Evolutionary conservation across 2,329 filamentous ascomycete species (phyloP).

Genomic region (Penicillium psychrosexuale): DNA sequence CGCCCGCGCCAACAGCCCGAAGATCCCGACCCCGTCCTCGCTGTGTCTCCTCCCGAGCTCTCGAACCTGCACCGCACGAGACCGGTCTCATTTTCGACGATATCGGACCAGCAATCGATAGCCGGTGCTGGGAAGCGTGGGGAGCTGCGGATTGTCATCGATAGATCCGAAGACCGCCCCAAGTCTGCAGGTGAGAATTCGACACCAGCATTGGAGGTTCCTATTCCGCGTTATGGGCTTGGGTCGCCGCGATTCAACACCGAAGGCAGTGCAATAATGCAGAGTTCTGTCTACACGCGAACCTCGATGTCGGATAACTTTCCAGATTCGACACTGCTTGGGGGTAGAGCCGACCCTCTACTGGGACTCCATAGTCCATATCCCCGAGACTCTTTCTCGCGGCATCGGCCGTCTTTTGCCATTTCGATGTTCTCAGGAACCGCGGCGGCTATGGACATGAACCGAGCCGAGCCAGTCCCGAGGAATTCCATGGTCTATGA

Average conservation of each 20-base stretch:
- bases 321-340: conserved; percentile 60
- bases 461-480: conserved; percentile 31
- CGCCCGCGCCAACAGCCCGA: conserved; percentile 29
- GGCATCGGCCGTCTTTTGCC: conserved; percentile 34
- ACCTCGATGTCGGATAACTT: conserved; percentile 68
- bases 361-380: conserved; percentile 26
- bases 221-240: conserved; percentile 80
- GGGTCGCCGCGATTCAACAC: conserved; percentile 78
- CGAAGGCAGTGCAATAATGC: conserved; percentile 71
- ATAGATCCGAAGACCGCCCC: conserved; percentile 63
- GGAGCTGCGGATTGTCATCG: conserved; percentile 77
- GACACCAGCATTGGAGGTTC: conserved; percentile 62
- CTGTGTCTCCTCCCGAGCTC: conserved; percentile 24
- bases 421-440: conserved; percentile 38
- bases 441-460: conserved; percentile 30
- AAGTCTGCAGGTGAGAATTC: conserved; percentile 59
- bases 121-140: conserved; percentile 51
- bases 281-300: conserved; percentile 70
- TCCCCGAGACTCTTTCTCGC: conserved; percentile 24
- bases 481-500: conserved; percentile 44
- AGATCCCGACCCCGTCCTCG: conserved; percentile 22
- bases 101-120: conserved; percentile 58
- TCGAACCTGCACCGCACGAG: conserved; percentile 50
- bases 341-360: conserved; percentile 26
- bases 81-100: conserved; percentile 73